Conservation (phyloP, 495 filamentous ascomycete genomes). For the Monascus purpureus region DNA sequence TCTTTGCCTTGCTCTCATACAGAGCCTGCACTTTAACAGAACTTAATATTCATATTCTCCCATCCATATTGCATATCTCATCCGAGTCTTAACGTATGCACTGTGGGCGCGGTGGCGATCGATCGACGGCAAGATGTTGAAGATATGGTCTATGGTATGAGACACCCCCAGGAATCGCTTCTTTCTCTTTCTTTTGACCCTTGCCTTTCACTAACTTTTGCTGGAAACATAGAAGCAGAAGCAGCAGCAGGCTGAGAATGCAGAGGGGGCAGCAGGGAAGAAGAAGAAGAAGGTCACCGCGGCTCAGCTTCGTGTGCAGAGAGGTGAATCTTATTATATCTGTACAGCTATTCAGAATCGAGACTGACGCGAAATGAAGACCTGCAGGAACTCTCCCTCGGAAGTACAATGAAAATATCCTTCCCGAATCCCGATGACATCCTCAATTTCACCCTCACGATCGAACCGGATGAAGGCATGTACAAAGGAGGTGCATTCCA, state of each 20-base stretch:
- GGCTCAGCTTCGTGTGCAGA: conserved; percentile 88
- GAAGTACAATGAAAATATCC: conserved; percentile 78
- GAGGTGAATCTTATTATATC: conserved; percentile 43
- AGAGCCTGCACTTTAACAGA: no score
- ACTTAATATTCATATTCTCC: no score
- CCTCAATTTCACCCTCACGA: conserved; percentile 84
- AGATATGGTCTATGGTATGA: conserved; percentile 98
- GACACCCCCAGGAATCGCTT: conserved; percentile 2
- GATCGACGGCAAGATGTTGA: conserved; percentile 97
- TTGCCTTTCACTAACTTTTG: background rate
- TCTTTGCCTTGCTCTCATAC: background rate
- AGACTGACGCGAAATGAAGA: no score
- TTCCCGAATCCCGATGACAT: conserved; percentile 95
- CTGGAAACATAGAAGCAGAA: conserved; percentile 62
- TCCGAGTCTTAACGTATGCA: background rate
- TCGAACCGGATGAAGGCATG: conserved; percentile 96
- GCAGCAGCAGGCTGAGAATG: conserved; percentile 86
- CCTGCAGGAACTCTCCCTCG: conserved; percentile 80
- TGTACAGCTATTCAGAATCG: no score
- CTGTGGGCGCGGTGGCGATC: background rate
- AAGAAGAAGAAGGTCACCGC: conserved; percentile 98
- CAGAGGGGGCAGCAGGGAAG: conserved; percentile 56
- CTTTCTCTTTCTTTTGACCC: background rate
- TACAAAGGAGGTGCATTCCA: conserved; percentile 83
- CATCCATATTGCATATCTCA: no score